These are phyloP conservation scores for Rhodamnia rubescens DNA, from an alignment of 345 rosid species.

Conservation along the genomic window DNA sequence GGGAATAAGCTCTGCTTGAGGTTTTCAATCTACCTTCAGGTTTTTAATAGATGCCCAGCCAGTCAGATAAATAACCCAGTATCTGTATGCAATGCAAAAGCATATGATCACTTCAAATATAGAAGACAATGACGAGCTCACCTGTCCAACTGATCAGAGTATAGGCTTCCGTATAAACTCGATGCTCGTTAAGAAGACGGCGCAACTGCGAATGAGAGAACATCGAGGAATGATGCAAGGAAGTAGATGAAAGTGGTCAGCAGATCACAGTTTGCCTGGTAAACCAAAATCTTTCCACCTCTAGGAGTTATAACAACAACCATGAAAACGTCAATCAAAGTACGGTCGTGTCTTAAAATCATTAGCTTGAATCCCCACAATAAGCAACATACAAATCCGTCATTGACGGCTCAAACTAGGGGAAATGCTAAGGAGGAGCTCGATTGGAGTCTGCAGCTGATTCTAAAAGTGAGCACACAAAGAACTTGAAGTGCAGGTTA, in stretches of 20 bases:
- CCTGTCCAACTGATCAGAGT: background rate
- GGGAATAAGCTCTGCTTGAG: background rate
- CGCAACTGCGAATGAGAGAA: background rate
- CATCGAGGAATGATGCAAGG: background rate
- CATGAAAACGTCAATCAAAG: background rate
- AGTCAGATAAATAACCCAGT: slow-evolving; percentile 39
- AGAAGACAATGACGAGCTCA: background rate
- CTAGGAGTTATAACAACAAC: background rate
- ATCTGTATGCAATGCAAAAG: background rate
- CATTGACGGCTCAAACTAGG: background rate
- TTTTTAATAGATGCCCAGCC: slow-evolving; percentile 7
- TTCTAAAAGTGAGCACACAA: background rate
- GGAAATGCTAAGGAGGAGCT: background rate
- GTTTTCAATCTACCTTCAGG: background rate
- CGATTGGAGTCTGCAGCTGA: background rate
- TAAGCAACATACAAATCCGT: background rate
- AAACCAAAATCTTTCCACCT: background rate
- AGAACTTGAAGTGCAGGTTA: background rate
- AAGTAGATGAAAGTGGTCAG: background rate
- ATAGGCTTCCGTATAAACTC: background rate
- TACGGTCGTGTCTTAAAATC: background rate
- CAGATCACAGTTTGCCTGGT: background rate
- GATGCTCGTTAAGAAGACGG: background rate
- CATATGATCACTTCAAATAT: background rate
- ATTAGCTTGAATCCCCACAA: background rate